Evolutionary conservation across 352 stramenopile species (phyloP), one percentile per base, ranked within the genome.

Genomic region (Sclerospora graminicola): DNA sequence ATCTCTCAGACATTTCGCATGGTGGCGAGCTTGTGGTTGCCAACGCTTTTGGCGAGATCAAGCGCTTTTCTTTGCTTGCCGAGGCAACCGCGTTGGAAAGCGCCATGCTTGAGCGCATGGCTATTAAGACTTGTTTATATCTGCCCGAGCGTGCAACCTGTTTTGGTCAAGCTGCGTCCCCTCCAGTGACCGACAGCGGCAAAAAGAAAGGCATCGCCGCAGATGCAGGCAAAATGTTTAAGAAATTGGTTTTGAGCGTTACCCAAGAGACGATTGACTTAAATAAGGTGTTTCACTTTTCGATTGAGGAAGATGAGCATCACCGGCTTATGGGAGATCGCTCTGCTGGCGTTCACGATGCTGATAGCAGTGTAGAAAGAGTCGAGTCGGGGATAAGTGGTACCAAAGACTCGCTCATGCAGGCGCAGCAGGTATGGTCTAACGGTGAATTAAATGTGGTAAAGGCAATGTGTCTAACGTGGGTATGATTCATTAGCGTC

Each of bases 241-340:
- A 85, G 53, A 84, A 84, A 41, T 59, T 88, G 23, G 75, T 90
- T 9, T 63, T 69, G 9, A 72, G 62, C 20, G 55, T 75, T 18
- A 82, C 75, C 18, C 62, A 71, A 24, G 70, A 83, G n/a, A 54
- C 60, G 3, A 70, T 57, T 18, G 72, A 90, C 36, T 62, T 90
- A 40, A 82, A 79, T 48, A 80, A 84, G 36, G 54, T 90, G 5
- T 87, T 90, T 27, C 65, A 76, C n/a, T 85, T 87, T 42, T 72
- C 67, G 4, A 66, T 53, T 0, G 63, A 84, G 21, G 70, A 73
- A 18, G 55, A 70, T 4, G 68, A 87, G 27, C 72, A 72, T 6
- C 57, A 66, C 28, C 57, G 65, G 37, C 51, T 90, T 2, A 56
- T 90, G 37, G 73, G 78, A 19, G 51, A 82, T 41, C 61, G 75